Conservation (phyloP, 2,329 filamentous ascomycete genomes). For the Reticulascus tulasneorum region DNA sequence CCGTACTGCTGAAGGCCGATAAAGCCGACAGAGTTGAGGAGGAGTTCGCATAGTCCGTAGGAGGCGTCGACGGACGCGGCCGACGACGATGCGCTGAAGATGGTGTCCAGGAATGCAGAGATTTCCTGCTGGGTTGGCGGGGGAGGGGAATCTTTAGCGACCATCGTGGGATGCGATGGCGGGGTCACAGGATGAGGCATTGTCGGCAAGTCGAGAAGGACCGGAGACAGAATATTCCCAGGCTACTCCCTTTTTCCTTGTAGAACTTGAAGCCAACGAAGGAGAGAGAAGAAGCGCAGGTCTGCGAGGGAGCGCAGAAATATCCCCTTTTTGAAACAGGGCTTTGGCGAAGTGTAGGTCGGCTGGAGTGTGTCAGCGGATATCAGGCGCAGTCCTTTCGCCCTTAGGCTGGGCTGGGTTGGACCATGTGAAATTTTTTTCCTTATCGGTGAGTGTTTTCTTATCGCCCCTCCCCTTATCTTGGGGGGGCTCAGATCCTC, state of each 20-base stretch:
- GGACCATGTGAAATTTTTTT: conserved; percentile 17
- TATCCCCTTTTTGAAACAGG: no score
- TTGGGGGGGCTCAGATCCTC: conserved; percentile 1
- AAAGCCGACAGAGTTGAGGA: conserved; percentile 51
- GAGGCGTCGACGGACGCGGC: conserved; percentile 63
- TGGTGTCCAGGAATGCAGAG: conserved; percentile 57
- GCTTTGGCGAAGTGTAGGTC: no score
- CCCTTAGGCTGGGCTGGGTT: no score
- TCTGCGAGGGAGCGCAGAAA: no score
- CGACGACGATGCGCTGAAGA: conserved; percentile 67
- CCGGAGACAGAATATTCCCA: neutral
- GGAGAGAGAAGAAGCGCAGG: no score
- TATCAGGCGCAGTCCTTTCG: no score
- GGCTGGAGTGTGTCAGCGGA: neutral
- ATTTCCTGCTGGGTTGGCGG: conserved; percentile 65
- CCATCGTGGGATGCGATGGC: conserved; percentile 29
- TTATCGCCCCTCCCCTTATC: conserved; percentile 4
- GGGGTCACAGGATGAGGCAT: conserved; percentile 49
- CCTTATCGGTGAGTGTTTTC: conserved; percentile 5
- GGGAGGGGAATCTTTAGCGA: conserved; percentile 46
- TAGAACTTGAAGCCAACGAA: no score
- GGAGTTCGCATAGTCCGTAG: conserved; percentile 57
- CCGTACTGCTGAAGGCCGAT: conserved; percentile 50
- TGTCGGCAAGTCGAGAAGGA: no score
- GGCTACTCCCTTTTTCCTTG: no score